phyloP scores from a whole-genome alignment of 805 yeast genomes.

The Candida piceae region DNA sequence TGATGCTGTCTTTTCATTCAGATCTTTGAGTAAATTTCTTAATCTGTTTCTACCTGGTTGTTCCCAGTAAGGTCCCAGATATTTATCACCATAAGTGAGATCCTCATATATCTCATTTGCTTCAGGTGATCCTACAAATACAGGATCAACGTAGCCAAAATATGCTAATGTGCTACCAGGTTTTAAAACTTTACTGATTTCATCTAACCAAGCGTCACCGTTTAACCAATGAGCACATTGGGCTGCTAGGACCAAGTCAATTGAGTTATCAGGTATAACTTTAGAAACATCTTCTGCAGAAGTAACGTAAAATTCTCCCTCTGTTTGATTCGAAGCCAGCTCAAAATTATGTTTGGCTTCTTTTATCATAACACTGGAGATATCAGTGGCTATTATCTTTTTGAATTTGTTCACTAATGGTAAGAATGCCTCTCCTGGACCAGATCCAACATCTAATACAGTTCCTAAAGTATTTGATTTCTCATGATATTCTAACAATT shows the following conservation, averaged over 20 bases:
- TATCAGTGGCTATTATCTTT: conserved; percentile 41
- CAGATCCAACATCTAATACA: conserved; percentile 55
- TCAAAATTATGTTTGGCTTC: conserved; percentile 30
- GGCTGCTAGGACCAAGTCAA: conserved; percentile 72
- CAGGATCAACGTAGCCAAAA: conserved; percentile 78
- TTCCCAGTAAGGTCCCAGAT: conserved; percentile 75
- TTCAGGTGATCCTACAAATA: conserved; percentile 42
- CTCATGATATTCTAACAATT: conserved; percentile 32
- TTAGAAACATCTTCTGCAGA: conserved; percentile 22
- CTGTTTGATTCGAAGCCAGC: background rate
- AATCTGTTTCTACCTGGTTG: conserved; percentile 70
- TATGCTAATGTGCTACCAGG: conserved; percentile 51
- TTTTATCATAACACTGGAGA: conserved; percentile 42
- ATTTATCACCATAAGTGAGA: conserved; percentile 36
- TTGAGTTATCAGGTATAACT: conserved; percentile 18
- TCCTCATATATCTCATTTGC: conserved; percentile 49
- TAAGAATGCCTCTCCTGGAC: conserved; percentile 48
- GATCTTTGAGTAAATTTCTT: conserved; percentile 37
- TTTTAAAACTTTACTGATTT: conserved; percentile 33
- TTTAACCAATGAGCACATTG: conserved; percentile 84
- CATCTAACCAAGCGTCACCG: conserved; percentile 22
- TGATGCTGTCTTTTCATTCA: conserved; percentile 36
- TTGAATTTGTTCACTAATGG: conserved; percentile 36
- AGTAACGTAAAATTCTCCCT: conserved; percentile 11
- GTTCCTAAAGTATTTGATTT: conserved; percentile 26